Conservation (phyloP, 306 rosid genomes). For the Macrotyloma uniflorum region DNA sequence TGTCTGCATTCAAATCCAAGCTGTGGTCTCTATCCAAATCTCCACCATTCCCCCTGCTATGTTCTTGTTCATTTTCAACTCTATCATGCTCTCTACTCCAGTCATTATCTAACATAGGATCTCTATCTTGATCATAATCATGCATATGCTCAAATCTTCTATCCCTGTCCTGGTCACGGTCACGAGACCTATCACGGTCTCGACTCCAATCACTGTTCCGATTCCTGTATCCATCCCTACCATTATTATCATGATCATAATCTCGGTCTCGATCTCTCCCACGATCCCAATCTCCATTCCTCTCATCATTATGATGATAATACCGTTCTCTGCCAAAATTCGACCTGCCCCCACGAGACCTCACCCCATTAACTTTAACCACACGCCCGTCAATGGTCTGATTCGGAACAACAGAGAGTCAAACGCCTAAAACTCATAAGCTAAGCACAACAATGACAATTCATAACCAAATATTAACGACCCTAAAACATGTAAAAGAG, state of each 20-base stretch:
- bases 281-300: slow-evolving; percentile 67
- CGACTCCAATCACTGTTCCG: slow-evolving; percentile 53
- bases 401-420: slow-evolving; percentile 45
- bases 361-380: slow-evolving; percentile 83
- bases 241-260: slow-evolving; percentile 58
- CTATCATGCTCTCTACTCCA: slow-evolving; percentile 44
- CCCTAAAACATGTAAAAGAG: background rate
- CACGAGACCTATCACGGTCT: slow-evolving; percentile 65
- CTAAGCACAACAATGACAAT: slow-evolving; percentile 23
- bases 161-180: slow-evolving; percentile 59
- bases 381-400: slow-evolving; percentile 83
- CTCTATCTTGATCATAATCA: slow-evolving; percentile 53
- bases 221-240: slow-evolving; percentile 55
- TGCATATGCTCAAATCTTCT: slow-evolving; percentile 54
- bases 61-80: slow-evolving; percentile 48
- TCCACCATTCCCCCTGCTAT: slow-evolving; percentile 40
- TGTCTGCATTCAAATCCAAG: slow-evolving; percentile 44
- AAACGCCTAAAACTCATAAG: slow-evolving; percentile 30
- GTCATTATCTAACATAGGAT: slow-evolving; percentile 50
- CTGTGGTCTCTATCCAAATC: slow-evolving; percentile 52
- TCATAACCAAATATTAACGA: background rate
- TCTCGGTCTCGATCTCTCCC: slow-evolving; percentile 57
- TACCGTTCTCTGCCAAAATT: slow-evolving; percentile 66
- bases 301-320: slow-evolving; percentile 49
- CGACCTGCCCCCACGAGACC: slow-evolving; percentile 68